Base-by-base conservation (phyloP, 768 basidiomycete species). In the Agaricus blazei region DNA sequence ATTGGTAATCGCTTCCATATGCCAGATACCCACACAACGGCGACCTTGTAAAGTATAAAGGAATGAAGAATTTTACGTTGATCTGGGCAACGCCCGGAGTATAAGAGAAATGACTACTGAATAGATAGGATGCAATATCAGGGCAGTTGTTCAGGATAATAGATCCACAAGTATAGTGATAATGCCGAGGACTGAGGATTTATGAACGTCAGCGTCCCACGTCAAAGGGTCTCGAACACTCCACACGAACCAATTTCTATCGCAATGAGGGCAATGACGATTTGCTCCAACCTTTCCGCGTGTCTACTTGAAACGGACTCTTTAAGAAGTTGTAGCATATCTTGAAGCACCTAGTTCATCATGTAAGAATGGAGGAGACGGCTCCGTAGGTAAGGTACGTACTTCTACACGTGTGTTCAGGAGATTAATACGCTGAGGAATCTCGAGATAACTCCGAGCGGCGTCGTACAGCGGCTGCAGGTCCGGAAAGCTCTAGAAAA, bases 331-430 rank as follows among this genome's bases (percentile, higher is more conserved):
- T 93, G 88, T 9, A 98, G 82, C 90, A 98, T 96, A 68, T 98
- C 95, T 77, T 98, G 95, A 36, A 98, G 72, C 49, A 98, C 90
- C 91, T 94, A 61, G 36, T 24, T 19, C 28, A 54, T 57, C 29
- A 46, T 48, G 48, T 47, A 19, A 38, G 28, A 49, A 47, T 36
- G 12, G 45, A 47, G 48, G 23, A 54, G 43, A 31, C 48, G 47
- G 24, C 19, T 53, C 24, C 57, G 37, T 46, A 45, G 41, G n/a
- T 28, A 56, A 27, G 15, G 23, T 40, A 54, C 78, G 53, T 59
- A 88, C 93, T 76, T 93, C 95, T 36, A 97, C 93, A 57, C 95
- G 87, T 43, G 93, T 90, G 70, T 96, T 97, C 56, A 98, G 76
- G 27, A 97, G 74, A 68, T 94, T 90, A 58, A 95, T 92, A 54